phyloP scores from a whole-genome alignment of 345 rosid species.

The Dimocarpus longan region DNA sequence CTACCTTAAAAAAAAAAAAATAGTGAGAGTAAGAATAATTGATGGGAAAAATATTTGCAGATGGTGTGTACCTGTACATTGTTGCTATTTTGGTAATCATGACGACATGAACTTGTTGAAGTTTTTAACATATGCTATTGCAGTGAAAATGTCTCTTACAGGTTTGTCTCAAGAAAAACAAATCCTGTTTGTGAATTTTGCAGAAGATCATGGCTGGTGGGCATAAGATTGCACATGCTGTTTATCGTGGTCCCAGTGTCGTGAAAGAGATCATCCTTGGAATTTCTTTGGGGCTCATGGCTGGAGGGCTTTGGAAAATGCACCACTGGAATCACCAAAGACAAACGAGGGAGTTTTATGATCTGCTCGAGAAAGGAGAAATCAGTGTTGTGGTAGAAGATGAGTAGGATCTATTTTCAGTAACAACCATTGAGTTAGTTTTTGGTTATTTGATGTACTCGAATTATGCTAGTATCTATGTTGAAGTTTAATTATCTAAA shows the following conservation, averaged over 20 bases:
- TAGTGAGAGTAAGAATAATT: too few species aligned
- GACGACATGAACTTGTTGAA: background rate
- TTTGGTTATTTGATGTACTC: background rate
- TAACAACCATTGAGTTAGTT: background rate
- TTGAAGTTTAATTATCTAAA: background rate
- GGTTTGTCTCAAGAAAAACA: background rate
- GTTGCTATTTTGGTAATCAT: too few species aligned
- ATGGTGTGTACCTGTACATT: too few species aligned
- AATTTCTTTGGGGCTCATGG: constrained; percentile 29
- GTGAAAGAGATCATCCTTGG: constrained; percentile 39
- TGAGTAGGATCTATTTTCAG: constrained; percentile 13
- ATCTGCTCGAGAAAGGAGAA: constrained; percentile 43
- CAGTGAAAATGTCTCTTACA: background rate
- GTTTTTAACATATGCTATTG: background rate
- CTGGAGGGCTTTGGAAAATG: constrained; percentile 45
- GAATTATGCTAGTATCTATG: background rate
- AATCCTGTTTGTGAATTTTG: background rate
- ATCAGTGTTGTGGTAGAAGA: constrained; percentile 41
- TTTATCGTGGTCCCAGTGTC: constrained; percentile 40
- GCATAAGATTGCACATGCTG: constrained; percentile 31
- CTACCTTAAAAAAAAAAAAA: too few species aligned
- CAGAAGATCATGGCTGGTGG: constrained; percentile 25
- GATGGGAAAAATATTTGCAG: too few species aligned
- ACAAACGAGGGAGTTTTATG: constrained; percentile 37
- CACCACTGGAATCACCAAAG: constrained; percentile 50